These are phyloP conservation scores for Erodium maritimum DNA, from an alignment of 345 rosid genomes.

Conservation along the genomic window DNA sequence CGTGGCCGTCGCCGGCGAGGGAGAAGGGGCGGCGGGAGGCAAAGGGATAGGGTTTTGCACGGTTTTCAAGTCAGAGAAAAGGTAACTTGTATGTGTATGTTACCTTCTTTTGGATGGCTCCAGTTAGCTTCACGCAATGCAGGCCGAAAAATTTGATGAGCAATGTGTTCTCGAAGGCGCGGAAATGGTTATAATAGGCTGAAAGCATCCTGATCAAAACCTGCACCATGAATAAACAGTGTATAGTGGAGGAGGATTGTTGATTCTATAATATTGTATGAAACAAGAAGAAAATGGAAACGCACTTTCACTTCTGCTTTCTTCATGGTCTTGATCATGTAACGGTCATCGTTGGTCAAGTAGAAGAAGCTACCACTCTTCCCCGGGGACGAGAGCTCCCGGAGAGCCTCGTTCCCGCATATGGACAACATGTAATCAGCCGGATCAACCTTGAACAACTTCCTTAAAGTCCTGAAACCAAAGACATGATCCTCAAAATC, in stretches of 20 bases:
- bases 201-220: slow-evolving; percentile 91
- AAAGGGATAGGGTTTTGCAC: no score
- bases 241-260: not conserved
- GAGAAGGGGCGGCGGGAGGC: no score
- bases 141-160: slow-evolving; percentile 75
- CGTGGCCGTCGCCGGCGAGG: no score
- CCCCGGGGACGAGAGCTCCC: slow-evolving; percentile 94
- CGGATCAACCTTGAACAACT: slow-evolving; percentile 84
- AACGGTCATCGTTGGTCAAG: slow-evolving; percentile 77
- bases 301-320: slow-evolving; percentile 82
- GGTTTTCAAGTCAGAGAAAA: no score
- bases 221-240: slow-evolving; percentile 20
- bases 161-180: slow-evolving; percentile 69
- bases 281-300: not conserved
- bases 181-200: slow-evolving; percentile 75
- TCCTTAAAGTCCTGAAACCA: slow-evolving; percentile 62
- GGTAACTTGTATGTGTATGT: no score
- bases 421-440: slow-evolving; percentile 94
- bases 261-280: not conserved
- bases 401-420: slow-evolving; percentile 85
- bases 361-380: slow-evolving; percentile 97
- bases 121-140: slow-evolving; percentile 76
- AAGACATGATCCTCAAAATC: not conserved
- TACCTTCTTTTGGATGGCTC: slow-evolving; percentile 85
- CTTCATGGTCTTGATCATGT: slow-evolving; percentile 94